Conservation (phyloP, 768 basidiomycete species). For the Psilocybe cyanescens region DNA sequence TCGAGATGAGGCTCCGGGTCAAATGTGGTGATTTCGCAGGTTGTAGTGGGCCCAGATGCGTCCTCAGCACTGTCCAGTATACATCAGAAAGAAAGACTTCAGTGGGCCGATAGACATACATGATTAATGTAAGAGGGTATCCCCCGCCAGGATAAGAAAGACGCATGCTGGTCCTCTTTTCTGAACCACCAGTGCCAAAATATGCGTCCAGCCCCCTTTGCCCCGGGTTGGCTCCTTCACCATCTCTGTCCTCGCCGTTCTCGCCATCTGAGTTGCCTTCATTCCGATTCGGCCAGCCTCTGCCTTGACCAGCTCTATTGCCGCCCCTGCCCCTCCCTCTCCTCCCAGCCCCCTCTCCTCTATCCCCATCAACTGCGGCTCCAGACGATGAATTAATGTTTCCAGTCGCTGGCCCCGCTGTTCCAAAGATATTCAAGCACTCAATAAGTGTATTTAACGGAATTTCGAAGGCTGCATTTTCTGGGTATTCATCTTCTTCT, state of each 20-base stretch:
- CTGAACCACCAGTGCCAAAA: constrained; percentile 45
- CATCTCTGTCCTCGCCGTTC: constrained; percentile 38
- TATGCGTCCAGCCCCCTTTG: constrained; percentile 60
- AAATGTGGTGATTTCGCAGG: constrained; percentile 85
- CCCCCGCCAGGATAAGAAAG: constrained; percentile 83
- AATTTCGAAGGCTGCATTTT: constrained; percentile 72
- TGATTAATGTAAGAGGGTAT: constrained; percentile 73
- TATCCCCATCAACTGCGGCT: constrained; percentile 7
- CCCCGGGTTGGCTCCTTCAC: constrained; percentile 28
- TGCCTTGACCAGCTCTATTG: constrained; percentile 7
- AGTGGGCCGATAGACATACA: constrained; percentile 55
- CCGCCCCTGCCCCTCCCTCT: constrained; percentile 10
- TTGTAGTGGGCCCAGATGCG: constrained; percentile 79
- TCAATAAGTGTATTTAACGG: constrained; percentile 85
- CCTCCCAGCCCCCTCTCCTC: constrained; percentile 9
- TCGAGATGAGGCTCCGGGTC: constrained; percentile 84
- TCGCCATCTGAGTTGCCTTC: constrained; percentile 51
- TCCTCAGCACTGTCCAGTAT: constrained; percentile 65
- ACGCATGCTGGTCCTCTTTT: constrained; percentile 82
- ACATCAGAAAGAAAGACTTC: neutral
- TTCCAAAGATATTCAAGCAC: constrained; percentile 93
- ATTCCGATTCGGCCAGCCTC: constrained; percentile 20
- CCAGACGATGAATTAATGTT: constrained; percentile 20
- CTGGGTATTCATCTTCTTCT: constrained; percentile 25
- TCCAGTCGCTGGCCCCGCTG: constrained; percentile 54